Evolutionary conservation across 768 basidiomycete genomes (phyloP).

Genomic region (Suillus americanus): DNA sequence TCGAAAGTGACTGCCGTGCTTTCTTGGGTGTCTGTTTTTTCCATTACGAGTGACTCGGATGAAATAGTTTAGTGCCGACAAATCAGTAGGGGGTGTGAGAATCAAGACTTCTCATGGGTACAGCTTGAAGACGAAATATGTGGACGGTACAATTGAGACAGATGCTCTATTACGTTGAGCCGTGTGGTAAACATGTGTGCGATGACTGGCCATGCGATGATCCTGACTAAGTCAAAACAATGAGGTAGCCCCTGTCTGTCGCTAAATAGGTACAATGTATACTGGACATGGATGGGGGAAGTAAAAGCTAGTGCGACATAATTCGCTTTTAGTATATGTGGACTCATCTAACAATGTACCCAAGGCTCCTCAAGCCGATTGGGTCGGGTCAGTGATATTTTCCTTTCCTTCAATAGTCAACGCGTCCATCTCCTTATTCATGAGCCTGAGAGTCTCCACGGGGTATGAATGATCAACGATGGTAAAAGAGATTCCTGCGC

Average conservation of each 20-base stretch:
- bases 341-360: not conserved
- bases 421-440: constrained; percentile 13
- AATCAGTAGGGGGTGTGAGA: not conserved
- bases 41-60: constrained; percentile 23
- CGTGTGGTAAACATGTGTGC: constrained; percentile 3
- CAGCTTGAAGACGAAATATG: not conserved
- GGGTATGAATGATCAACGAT: constrained; percentile 25
- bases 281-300: not conserved
- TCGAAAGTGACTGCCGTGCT: constrained; percentile 62
- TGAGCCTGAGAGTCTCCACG: constrained; percentile 14
- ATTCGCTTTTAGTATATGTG: not conserved
- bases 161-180: not conserved
- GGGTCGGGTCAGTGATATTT: not conserved
- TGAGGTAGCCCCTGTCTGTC: not conserved
- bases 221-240: not conserved
- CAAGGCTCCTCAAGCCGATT: not conserved
- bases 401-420: not conserved
- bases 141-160: not conserved
- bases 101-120: not conserved
- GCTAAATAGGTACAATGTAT: not conserved
- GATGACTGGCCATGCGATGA: not conserved
- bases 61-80: not conserved
- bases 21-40: constrained; percentile 46
- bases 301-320: not conserved
- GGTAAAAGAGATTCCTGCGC: constrained; percentile 15